Base-by-base conservation (phyloP, 1,284 basidiomycete species). In the Leccinum huronense region DNA sequence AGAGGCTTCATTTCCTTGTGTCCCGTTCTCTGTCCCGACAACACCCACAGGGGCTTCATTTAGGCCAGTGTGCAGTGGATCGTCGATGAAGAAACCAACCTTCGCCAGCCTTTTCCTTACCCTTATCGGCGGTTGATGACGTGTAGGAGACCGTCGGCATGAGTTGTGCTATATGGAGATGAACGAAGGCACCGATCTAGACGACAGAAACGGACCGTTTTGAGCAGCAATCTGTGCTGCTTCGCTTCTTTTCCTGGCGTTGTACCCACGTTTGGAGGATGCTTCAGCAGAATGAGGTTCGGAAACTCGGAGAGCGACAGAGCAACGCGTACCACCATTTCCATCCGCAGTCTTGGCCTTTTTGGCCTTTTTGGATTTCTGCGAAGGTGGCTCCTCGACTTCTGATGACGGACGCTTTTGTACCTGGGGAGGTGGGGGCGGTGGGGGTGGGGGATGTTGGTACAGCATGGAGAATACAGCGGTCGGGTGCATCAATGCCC, bases 231-330 rank as follows among this genome's bases (percentile, higher is more conserved):
- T 83, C 69, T 86, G 83, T 1, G 84, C 86, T 27, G 85, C 84
- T 65, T 90, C 88, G 63, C 75, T 85, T 65, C 88, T 86, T 74
- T 89, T 90, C 79, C 86, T 88, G 64, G 84, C 78, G 65, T 81
- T 86, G 69, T 86, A 86, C 54, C 86, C 86, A 67, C 88, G 83
- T 75, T 86, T 86, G 45, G 86, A 84, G 60, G 80, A 73, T 42
- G 77, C 84, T 78, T 69, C 31, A 66, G 57, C 67, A 60, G 63
- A 58, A 65, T 71, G 59, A 71, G 66, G 62, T 68, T 63, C 51
- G 33, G 63, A 38, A 38, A 58, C 7, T 67, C 10, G 63, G 36
- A 59, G 59, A 63, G 59, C 23, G 19, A 48, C 14, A 27, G 45
- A 54, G 57, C 10, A 45, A 57, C 19, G 60, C 77, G 62, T 57